Conservation (phyloP, 805 yeast genomes). For the Candida anglica region DNA sequence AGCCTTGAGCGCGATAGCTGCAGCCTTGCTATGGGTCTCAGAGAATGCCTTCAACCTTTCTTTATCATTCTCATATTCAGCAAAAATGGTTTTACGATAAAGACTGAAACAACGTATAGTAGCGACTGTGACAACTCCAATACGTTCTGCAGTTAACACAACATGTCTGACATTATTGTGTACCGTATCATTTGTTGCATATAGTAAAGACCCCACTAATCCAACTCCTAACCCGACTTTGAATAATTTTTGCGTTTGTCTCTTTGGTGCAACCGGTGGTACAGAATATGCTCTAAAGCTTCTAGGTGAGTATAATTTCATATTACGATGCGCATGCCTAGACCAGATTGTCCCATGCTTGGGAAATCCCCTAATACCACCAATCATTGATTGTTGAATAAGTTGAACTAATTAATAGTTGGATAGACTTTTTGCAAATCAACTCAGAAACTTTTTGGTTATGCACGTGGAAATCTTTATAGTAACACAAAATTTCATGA, state of each 20-base stretch:
- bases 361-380: no score
- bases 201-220: conserved; percentile 22
- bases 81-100: conserved; percentile 56
- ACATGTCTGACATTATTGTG: conserved; percentile 31
- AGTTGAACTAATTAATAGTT: no score
- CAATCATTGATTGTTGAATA: no score
- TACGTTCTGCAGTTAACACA: conserved; percentile 42
- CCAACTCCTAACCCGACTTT: conserved; percentile 28
- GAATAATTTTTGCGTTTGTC: conserved; percentile 7
- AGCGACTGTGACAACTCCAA: conserved; percentile 63
- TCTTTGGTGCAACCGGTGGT: neutral
- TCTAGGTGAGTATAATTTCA: no score
- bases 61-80: conserved; percentile 33
- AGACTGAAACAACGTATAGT: conserved; percentile 68
- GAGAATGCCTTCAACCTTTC: conserved; percentile 53
- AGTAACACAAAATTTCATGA: no score
- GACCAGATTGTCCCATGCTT: no score
- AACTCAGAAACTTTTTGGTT: no score
- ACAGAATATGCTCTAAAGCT: neutral
- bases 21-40: conserved; percentile 71
- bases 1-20: conserved; percentile 73
- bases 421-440: no score
- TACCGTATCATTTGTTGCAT: conserved; percentile 33
- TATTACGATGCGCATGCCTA: no score
- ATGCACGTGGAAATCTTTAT: no score